These are phyloP conservation scores for Chlamydomonas incerta DNA, from an alignment of 139 green algal genomes.

Conservation along the genomic window DNA sequence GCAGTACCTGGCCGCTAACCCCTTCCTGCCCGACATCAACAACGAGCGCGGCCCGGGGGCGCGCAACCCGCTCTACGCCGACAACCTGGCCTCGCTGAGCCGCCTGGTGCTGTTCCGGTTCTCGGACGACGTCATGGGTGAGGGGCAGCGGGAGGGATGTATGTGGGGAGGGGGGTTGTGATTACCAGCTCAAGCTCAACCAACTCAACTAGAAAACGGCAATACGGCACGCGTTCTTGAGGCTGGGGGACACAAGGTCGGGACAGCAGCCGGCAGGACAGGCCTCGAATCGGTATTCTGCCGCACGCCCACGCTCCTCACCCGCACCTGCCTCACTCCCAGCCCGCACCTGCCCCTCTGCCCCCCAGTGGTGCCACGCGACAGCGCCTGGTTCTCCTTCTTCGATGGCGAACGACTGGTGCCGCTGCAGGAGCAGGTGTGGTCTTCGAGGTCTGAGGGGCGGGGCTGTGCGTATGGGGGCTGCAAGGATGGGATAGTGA, in stretches of 20 bases:
- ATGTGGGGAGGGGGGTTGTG: too few relatives aligned
- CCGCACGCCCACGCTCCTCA: not conserved
- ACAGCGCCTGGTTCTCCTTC: conserved; percentile 83
- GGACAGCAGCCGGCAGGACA: too few relatives aligned
- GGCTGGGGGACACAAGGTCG: too few relatives aligned
- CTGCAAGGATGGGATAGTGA: too few relatives aligned
- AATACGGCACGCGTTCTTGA: too few relatives aligned
- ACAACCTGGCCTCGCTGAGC: conserved; percentile 80
- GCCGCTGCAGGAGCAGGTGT: conserved; percentile 45
- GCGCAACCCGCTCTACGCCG: conserved; percentile 73
- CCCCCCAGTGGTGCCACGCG: conserved; percentile 76
- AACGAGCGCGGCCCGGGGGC: conserved; percentile 68
- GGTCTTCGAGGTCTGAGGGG: too few relatives aligned
- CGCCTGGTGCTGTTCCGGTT: conserved; percentile 86
- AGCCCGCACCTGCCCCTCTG: not conserved
- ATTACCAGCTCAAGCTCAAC: too few relatives aligned
- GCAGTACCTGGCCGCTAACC: conserved; percentile 72
- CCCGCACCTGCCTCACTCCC: not conserved
- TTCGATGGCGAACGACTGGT: conserved; percentile 75
- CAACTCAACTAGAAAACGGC: too few relatives aligned
- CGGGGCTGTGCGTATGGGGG: too few relatives aligned
- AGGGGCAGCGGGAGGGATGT: not conserved
- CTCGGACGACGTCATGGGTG: conserved; percentile 79
- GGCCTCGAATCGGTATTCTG: too few relatives aligned
- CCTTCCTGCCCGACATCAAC: conserved; percentile 92